These are phyloP conservation scores for Amanita rimosa DNA, from an alignment of 768 basidiomycete genomes.

Conservation along the genomic window DNA sequence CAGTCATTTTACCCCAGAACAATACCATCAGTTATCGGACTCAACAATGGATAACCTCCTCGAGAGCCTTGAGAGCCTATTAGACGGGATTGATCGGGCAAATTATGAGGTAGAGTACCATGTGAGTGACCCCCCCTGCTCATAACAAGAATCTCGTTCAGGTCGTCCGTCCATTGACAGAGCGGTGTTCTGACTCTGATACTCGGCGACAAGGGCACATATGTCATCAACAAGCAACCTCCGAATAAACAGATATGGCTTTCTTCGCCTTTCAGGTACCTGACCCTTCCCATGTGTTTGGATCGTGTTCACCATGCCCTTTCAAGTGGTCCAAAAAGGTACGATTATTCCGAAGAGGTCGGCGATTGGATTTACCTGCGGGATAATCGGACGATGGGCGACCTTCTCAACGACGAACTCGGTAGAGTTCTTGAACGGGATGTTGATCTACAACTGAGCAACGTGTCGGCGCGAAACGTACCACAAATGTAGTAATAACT, in stretches of 20 bases:
- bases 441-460: conserved; percentile 20
- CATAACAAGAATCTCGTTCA: conserved; percentile 1
- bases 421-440: conserved; percentile 18
- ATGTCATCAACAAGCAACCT: conserved; percentile 96
- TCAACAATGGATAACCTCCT: conserved; percentile 67
- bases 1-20: conserved; percentile 41
- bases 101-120: conserved; percentile 82
- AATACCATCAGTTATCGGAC: conserved; percentile 68
- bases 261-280: conserved; percentile 75
- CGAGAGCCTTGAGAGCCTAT: conserved; percentile 58
- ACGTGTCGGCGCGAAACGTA: conserved; percentile 10
- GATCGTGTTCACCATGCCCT: not conserved
- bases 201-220: conserved; percentile 70
- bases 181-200: conserved; percentile 84
- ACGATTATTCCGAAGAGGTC: conserved; percentile 52
- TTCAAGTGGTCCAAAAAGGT: conserved; percentile 82
- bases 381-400: conserved; percentile 47
- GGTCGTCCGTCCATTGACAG: conserved; percentile 24
- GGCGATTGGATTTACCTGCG: conserved; percentile 72
- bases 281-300: conserved; percentile 2
- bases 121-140: conserved; percentile 29
- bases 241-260: conserved; percentile 98
- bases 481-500: too few relatives aligned
- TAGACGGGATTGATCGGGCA: conserved; percentile 47
- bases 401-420: conserved; percentile 63